These are phyloP conservation scores for Volutella citrinella DNA, from an alignment of 2,329 filamentous ascomycete genomes.

Conservation along the genomic window DNA sequence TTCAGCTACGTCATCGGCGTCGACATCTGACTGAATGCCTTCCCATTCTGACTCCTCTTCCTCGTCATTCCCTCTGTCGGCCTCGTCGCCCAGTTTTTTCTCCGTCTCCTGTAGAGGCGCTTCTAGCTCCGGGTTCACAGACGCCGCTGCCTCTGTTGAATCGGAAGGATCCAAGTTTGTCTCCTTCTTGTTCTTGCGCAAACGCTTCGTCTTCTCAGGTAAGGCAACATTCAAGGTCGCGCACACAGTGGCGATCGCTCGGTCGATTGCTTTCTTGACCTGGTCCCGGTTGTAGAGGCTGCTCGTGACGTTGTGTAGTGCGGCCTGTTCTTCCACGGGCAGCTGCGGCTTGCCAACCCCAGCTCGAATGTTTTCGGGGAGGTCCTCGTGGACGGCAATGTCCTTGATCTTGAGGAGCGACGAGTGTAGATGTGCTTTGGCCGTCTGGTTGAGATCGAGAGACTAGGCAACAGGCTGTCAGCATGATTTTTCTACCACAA, in stretches of 20 bases:
- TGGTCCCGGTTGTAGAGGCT: constrained; percentile 51
- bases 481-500: too few relatives aligned
- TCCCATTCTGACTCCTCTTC: constrained; percentile 36
- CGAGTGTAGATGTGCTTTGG: constrained; percentile 53
- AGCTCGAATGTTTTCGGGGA: constrained; percentile 46
- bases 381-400: constrained; percentile 47
- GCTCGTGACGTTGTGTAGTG: constrained; percentile 59
- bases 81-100: constrained; percentile 1
- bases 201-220: constrained; percentile 38
- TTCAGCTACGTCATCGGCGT: constrained; percentile 18
- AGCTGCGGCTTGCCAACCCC: constrained; percentile 49
- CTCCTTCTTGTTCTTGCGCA: constrained; percentile 30
- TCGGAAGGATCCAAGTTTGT: constrained; percentile 28
- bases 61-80: constrained; percentile 16
- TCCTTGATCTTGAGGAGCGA: constrained; percentile 53
- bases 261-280: constrained; percentile 47
- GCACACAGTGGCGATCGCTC: constrained; percentile 49
- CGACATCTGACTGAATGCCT: constrained; percentile 31
- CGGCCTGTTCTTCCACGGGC: constrained; percentile 47
- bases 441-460: constrained; percentile 56
- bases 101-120: constrained; percentile 14
- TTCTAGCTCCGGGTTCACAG: constrained; percentile 14
- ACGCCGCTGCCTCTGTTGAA: constrained; percentile 18
- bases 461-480: constrained; percentile 36
- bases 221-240: constrained; percentile 44